A percentile compares a stretch with the other conserved stretches of the same genome.
Conservation (phyloP, 2,329 filamentous ascomycete genomes). For the Myriosclerotinia scirpicola region DNA sequence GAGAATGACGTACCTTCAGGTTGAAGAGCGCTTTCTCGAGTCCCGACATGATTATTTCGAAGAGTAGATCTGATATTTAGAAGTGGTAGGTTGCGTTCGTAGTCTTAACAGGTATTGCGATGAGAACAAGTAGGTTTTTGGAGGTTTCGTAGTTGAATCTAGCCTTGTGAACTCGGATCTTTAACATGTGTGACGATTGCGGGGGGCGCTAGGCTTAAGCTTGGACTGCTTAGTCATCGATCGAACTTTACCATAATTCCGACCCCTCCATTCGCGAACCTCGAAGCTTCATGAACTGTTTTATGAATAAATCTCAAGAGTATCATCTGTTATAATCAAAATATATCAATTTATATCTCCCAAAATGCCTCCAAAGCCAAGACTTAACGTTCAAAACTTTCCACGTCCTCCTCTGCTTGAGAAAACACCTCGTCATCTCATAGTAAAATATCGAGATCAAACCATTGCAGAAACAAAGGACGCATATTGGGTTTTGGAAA, state of each 20-base stretch:
- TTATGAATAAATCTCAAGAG: background rate
- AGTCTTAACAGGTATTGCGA: background rate
- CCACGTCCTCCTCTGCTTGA: conserved; percentile 60
- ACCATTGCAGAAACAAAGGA: conserved; percentile 58
- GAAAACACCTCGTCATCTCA: conserved; percentile 53
- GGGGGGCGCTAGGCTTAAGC: conserved; percentile 11
- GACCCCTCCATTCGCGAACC: background rate
- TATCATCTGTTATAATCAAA: background rate
- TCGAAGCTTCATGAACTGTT: background rate
- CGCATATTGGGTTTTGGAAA: conserved; percentile 63
- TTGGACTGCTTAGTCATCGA: conserved; percentile 8
- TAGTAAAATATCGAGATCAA: conserved; percentile 55
- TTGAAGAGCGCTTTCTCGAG: conserved; percentile 63
- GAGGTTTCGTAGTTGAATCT: conserved; percentile 13
- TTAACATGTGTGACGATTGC: conserved; percentile 13
- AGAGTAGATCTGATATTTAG: background rate
- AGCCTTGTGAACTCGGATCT: conserved; percentile 15
- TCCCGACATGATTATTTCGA: conserved; percentile 52
- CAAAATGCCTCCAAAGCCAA: conserved; percentile 45
- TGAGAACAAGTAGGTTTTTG: conserved; percentile 6
- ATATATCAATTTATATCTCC: background rate
- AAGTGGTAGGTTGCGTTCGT: background rate
- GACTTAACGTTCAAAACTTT: conserved; percentile 57
- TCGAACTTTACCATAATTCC: background rate
- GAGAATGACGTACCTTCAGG: conserved; percentile 50